Percentiles rank a stretch among this genome's conserved stretches.
These are phyloP conservation scores for Coniochaeta sp. DNA, from an alignment of 2,329 filamentous ascomycete genomes.

Conservation along the genomic window DNA sequence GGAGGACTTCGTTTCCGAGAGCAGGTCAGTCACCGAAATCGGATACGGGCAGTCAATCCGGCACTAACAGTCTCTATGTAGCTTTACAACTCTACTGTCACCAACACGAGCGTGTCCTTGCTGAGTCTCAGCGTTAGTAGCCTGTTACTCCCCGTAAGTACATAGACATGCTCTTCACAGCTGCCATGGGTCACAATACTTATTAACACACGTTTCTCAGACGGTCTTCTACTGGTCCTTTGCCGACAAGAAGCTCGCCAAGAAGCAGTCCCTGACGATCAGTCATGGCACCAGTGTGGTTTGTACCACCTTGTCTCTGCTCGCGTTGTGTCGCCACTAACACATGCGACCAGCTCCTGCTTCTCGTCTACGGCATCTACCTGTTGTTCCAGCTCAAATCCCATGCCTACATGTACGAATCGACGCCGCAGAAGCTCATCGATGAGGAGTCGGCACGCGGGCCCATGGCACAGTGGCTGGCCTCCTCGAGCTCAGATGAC, in stretches of 20 bases:
- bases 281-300: constrained; percentile 85
- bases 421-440: constrained; percentile 85
- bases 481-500: constrained; percentile 55
- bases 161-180: constrained; percentile 20
- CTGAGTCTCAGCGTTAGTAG: constrained; percentile 87
- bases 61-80: constrained; percentile 20
- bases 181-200: neutral
- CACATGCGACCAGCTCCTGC: constrained; percentile 49
- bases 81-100: constrained; percentile 93
- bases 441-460: constrained; percentile 87
- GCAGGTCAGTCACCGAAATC: constrained; percentile 36
- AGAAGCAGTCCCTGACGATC: constrained; percentile 69
- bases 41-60: no score
- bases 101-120: constrained; percentile 91
- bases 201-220: constrained; percentile 26
- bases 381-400: constrained; percentile 88
- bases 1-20: constrained; percentile 63
- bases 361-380: constrained; percentile 77
- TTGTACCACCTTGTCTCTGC: constrained; percentile 12
- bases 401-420: constrained; percentile 86
- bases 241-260: constrained; percentile 52
- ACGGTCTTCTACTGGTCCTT: constrained; percentile 93
- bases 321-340: constrained; percentile 2
- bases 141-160: constrained; percentile 67
- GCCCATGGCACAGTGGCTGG: constrained; percentile 73